A percentile compares a stretch with the other conserved stretches of the same genome.
These are phyloP conservation scores for Sequoia sempervirens DNA, from an alignment of 75 land plant genomes.

Conservation along the genomic window DNA sequence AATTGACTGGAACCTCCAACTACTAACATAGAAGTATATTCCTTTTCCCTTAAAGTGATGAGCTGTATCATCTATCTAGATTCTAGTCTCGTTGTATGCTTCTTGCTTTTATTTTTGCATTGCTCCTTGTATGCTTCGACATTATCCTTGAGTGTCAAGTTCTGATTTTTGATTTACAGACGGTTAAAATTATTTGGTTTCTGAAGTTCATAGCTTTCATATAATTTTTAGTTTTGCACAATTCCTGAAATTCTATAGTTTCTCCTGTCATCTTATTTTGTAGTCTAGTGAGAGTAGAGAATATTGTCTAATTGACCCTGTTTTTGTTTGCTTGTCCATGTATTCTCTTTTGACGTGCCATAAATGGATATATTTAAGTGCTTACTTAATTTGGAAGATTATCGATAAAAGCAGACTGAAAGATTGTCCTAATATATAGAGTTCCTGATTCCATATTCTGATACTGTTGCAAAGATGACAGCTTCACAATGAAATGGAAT, in stretches of 20 bases:
- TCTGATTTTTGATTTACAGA: background rate
- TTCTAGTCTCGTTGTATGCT: background rate
- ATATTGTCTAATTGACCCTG: background rate
- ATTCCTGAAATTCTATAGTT: background rate
- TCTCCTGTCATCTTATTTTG: background rate
- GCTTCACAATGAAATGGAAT: background rate
- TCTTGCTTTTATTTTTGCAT: background rate
- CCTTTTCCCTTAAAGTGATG: no score
- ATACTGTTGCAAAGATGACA: background rate
- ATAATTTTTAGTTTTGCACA: background rate
- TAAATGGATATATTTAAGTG: background rate
- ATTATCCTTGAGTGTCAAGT: background rate
- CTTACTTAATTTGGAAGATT: background rate
- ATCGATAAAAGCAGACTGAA: background rate
- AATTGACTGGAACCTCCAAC: no score
- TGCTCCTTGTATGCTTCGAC: background rate
- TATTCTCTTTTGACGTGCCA: background rate
- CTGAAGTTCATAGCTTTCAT: background rate
- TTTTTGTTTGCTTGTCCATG: background rate
- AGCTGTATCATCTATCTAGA: no score
- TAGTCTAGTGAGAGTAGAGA: background rate
- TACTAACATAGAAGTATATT: no score
- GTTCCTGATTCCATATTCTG: background rate
- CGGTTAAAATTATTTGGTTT: background rate
- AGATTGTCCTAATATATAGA: background rate